Conservation (phyloP, 371 early-diverging fungal genomes). For the Mycotypha africana region DNA sequence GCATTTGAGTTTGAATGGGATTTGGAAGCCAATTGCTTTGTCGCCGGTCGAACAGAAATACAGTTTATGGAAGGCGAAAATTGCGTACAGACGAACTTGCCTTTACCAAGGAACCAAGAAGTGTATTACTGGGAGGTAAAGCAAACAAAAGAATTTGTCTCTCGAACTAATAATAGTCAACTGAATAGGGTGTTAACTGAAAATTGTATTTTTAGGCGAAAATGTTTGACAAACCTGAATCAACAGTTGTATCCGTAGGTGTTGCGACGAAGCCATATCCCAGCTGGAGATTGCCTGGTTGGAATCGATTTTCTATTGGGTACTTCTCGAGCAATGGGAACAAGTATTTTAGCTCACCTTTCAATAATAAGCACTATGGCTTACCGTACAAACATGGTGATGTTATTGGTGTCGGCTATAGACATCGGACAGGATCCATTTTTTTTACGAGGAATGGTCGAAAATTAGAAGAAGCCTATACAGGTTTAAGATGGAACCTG, state of each 20-base stretch:
- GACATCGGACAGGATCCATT: constrained; percentile 66
- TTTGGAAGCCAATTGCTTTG: constrained; percentile 55
- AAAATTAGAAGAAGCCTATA: constrained; percentile 52
- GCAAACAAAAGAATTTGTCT: too few relatives aligned
- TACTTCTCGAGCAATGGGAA: constrained; percentile 64
- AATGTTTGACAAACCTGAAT: constrained; percentile 61
- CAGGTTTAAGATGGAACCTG: constrained; percentile 48
- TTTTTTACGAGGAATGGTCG: constrained; percentile 79
- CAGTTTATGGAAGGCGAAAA: constrained; percentile 65
- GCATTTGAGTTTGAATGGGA: constrained; percentile 82
- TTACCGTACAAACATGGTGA: constrained; percentile 64
- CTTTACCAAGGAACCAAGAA: constrained; percentile 73
- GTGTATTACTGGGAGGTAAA: constrained; percentile 77
- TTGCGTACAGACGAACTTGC: constrained; percentile 78
- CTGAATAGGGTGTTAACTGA: too few relatives aligned
- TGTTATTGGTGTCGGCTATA: constrained; percentile 76
- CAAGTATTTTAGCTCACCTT: constrained; percentile 61
- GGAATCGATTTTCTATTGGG: constrained; percentile 71
- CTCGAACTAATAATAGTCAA: too few relatives aligned
- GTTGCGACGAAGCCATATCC: constrained; percentile 70
- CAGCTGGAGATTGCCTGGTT: constrained; percentile 63
- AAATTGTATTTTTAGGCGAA: constrained; percentile 45
- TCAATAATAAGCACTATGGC: constrained; percentile 56
- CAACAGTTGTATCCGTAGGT: constrained; percentile 59
- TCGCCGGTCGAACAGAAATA: constrained; percentile 73